Percentiles rank a stretch among this genome's conserved stretches.
Evolutionary conservation across 345 rosid species (phyloP).

Genomic region (Punica granatum): DNA sequence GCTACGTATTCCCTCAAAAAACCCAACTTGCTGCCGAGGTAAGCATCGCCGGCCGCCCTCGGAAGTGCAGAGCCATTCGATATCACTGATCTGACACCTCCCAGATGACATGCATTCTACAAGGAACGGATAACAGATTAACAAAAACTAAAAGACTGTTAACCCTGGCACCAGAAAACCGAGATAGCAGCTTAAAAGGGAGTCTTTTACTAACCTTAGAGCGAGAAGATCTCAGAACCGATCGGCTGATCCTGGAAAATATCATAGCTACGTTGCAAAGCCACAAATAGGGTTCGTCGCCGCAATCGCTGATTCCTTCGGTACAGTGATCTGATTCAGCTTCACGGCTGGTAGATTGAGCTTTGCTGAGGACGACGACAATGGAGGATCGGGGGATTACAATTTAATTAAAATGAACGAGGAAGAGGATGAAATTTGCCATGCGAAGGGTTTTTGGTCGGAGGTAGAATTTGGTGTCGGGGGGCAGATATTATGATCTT

Average conservation of each 20-base stretch:
- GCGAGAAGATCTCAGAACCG: slow-evolving; percentile 44
- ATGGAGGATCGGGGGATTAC: neutral
- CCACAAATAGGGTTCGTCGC: neutral
- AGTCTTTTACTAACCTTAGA: slow-evolving; percentile 27
- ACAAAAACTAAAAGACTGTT: slow-evolving; percentile 2
- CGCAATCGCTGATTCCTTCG: neutral
- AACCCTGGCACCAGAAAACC: neutral
- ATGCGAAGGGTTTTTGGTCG: neutral
- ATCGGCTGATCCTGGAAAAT: slow-evolving; percentile 49
- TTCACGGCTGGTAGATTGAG: neutral
- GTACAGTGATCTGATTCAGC: neutral
- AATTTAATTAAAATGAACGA: neutral
- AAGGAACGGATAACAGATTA: neutral
- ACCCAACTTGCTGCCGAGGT: slow-evolving; percentile 35
- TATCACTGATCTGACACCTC: slow-evolving; percentile 30
- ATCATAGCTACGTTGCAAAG: slow-evolving; percentile 31
- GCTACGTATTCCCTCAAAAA: slow-evolving; percentile 48
- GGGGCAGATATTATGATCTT: neutral
- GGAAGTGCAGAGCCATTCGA: slow-evolving; percentile 12
- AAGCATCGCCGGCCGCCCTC: slow-evolving; percentile 14
- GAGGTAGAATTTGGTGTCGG: neutral
- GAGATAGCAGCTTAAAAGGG: neutral
- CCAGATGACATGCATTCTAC: slow-evolving; percentile 23
- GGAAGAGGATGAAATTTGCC: neutral
- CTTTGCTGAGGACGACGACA: neutral